Base-by-base conservation (phyloP, 1,284 basidiomycete species). In the Microbotryum saponariae region DNA sequence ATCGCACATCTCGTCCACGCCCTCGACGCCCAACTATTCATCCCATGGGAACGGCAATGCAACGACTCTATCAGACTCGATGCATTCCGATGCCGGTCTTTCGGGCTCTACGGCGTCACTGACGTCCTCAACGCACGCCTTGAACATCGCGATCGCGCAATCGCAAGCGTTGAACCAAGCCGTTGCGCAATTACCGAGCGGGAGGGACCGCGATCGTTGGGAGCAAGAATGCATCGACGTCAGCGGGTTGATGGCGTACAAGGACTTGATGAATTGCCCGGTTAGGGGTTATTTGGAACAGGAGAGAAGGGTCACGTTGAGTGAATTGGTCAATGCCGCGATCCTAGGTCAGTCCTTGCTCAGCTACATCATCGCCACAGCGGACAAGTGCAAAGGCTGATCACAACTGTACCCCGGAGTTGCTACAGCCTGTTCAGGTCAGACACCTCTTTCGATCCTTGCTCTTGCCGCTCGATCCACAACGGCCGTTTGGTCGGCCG, bases 261-360 rank as follows among this genome's bases (percentile, higher is more conserved):
- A 78, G 27, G 79, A 83, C 4, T 86, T 89, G 0, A 87, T 89
- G 73, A 78, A 78, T 53, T 87, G 86, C 64, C 74, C 82, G 79
- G 51, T 89, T 66, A 78, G 82, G 18, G 81, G 79, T 55, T 91
- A 91, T 73, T 75, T 93, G 62, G 80, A 81, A 56, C 83, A 85
- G 73, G 82, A 82, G 61, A 78, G 89, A 61, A 81, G 90, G 58
- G 85, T 87, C 68, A 82, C 82, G 7, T 81, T 93, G 6, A 90
- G 90, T 1, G 86, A 89, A 62, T 88, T 91, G 76, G 85, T 94
- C 58, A 88, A 92, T 68, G 82, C 83, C 54, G 91, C 91, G 12
- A 88, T 93, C 56, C 76, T 93, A 5, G 78, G 88, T 88, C 69
- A 72, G 87, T 10, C 31, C 78, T 2, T 16, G 27, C 16, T 47